phyloP scores from a whole-genome alignment of 164 flowering plant species.

The Cinnamomum chago region DNA sequence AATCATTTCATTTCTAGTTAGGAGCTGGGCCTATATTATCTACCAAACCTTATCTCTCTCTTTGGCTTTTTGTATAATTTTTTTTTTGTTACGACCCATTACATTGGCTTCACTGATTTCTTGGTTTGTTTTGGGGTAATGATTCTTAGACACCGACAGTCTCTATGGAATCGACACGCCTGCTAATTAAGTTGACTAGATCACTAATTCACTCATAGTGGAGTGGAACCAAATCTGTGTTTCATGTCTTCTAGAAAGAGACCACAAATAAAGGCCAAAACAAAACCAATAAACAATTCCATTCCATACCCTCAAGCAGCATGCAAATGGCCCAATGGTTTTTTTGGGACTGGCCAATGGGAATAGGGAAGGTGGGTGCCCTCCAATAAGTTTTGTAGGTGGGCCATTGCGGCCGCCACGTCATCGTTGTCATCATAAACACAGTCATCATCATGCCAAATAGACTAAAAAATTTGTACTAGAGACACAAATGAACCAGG shows the following conservation, averaged over 20 bases:
- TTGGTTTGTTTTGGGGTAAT: not conserved
- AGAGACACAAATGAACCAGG: slow-evolving; percentile 17
- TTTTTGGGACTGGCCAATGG: not conserved
- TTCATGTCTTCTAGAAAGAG: slow-evolving; percentile 31
- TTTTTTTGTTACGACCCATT: not conserved
- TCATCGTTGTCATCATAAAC: not conserved
- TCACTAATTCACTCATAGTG: slow-evolving; percentile 11
- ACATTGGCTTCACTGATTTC: not conserved
- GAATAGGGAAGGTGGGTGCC: slow-evolving; percentile 4
- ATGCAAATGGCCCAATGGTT: slow-evolving; percentile 11
- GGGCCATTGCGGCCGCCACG: slow-evolving; percentile 2
- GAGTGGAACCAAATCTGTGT: slow-evolving; percentile 16
- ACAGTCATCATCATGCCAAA: slow-evolving; percentile 21
- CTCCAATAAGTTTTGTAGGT: not conserved
- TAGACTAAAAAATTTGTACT: slow-evolving; percentile 7
- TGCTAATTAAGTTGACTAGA: not conserved
- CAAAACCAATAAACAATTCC: slow-evolving; percentile 1
- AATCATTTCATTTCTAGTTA: not conserved
- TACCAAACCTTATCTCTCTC: not conserved
- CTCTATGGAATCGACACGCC: not conserved
- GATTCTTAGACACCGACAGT: not conserved
- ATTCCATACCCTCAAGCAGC: not conserved
- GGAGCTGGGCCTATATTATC: not conserved
- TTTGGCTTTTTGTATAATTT: not conserved
- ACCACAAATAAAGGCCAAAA: slow-evolving; percentile 19